Percentiles rank a stretch among this genome's conserved stretches.
These are phyloP conservation scores for Rutstroemia sp. DNA, from an alignment of 2,329 filamentous ascomycete species.

Conservation along the genomic window DNA sequence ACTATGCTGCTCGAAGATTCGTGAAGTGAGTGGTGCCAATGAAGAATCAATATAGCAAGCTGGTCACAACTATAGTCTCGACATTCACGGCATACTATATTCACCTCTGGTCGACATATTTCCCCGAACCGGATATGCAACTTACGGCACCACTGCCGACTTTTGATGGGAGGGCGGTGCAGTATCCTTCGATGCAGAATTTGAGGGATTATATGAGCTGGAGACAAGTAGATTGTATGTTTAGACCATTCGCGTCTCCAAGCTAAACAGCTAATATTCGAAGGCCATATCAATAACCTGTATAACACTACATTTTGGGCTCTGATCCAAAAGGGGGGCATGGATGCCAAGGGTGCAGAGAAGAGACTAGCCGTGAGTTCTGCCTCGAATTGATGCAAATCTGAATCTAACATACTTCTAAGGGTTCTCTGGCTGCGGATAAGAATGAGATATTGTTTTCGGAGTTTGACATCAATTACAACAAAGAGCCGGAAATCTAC, in stretches of 20 bases:
- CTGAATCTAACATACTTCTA: constrained; percentile 16
- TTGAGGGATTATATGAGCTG: constrained; percentile 93
- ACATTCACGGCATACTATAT: constrained; percentile 92
- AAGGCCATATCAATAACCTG: constrained; percentile 94
- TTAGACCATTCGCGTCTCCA: not conserved
- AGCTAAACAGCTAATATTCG: constrained; percentile 6
- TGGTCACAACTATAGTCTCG: constrained; percentile 84
- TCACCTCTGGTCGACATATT: constrained; percentile 68
- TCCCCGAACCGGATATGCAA: constrained; percentile 60
- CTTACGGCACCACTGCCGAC: constrained; percentile 72
- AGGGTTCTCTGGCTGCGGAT: constrained; percentile 78
- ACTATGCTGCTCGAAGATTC: not conserved
- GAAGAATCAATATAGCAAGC: constrained; percentile 52
- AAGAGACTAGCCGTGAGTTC: constrained; percentile 61
- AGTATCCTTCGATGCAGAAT: constrained; percentile 77
- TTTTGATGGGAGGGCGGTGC: constrained; percentile 87
- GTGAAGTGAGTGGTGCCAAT: not conserved
- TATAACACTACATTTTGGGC: constrained; percentile 98
- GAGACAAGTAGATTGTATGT: constrained; percentile 89
- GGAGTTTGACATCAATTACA: constrained; percentile 90
- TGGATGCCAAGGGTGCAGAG: constrained; percentile 74
- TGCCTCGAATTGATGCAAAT: not conserved
- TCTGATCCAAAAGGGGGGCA: constrained; percentile 69
- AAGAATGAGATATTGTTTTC: constrained; percentile 96
- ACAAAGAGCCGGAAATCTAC: constrained; percentile 87